Evolutionary conservation across 495 filamentous ascomycete genomes (phyloP).

Genomic region (Penicillium fimorum): DNA sequence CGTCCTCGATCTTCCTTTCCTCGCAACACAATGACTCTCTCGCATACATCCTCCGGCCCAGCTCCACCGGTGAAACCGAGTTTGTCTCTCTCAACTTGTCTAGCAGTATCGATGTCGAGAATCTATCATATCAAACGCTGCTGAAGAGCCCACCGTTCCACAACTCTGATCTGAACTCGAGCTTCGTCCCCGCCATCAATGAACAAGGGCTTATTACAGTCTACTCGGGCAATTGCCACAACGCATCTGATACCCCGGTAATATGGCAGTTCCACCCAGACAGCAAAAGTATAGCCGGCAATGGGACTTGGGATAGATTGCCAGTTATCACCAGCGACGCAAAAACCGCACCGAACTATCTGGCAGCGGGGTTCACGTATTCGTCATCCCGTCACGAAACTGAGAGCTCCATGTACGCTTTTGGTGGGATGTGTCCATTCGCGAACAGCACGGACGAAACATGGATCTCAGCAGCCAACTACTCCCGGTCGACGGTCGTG

Average conservation of each 20-base stretch:
- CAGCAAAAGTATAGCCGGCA: constrained; percentile 36
- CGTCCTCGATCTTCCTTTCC: constrained; percentile 64
- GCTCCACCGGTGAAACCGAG: constrained; percentile 39
- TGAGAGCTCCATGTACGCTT: constrained; percentile 61
- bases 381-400: constrained; percentile 55
- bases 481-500: constrained; percentile 72
- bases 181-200: constrained; percentile 65
- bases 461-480: constrained; percentile 65
- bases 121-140: constrained; percentile 55
- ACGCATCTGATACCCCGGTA: constrained; percentile 35
- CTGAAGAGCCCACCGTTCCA: constrained; percentile 67
- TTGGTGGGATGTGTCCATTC: constrained; percentile 86
- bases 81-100: constrained; percentile 67
- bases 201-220: constrained; percentile 65
- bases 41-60: constrained; percentile 61
- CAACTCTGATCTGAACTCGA: constrained; percentile 33
- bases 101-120: constrained; percentile 48
- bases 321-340: constrained; percentile 28
- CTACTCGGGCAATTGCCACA: constrained; percentile 65
- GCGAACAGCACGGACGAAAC: constrained; percentile 37
- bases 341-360: constrained; percentile 56
- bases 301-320: constrained; percentile 55
- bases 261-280: constrained; percentile 57
- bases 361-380: constrained; percentile 67
- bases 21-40: constrained; percentile 46